A percentile compares a stretch with the other conserved stretches of the same genome.
Conservation (phyloP, 2,329 filamentous ascomycete species). For the Beauveria bassiana region DNA sequence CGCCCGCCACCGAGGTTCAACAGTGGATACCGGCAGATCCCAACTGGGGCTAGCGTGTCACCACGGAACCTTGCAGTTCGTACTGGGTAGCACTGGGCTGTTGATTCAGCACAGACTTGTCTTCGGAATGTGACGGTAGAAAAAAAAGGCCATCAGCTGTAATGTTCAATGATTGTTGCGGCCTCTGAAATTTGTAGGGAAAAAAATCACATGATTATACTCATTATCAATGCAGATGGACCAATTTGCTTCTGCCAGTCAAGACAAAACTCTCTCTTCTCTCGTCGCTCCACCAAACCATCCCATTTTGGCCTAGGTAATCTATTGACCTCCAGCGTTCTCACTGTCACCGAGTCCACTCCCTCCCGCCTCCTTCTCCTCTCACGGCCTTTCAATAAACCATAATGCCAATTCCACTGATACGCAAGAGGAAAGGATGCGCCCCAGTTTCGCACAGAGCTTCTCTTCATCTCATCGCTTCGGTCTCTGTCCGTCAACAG, state of each 20-base stretch:
- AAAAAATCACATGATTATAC: no score
- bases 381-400: neutral
- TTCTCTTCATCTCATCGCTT: neutral
- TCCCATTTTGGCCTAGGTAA: no score
- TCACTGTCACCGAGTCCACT: neutral
- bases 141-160: neutral
- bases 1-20: neutral
- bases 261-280: no score
- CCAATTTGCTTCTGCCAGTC: no score
- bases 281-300: no score
- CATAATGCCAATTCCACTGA: neutral
- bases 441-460: constrained; percentile 1
- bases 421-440: neutral
- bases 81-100: neutral
- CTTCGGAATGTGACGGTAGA: neutral
- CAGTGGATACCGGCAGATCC: neutral
- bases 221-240: no score
- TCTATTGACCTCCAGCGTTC: no score
- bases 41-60: neutral
- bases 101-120: neutral
- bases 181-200: no score
- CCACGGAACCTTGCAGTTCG: neutral
- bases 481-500: neutral
- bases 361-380: neutral
- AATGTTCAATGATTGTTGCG: no score